Base-by-base conservation (phyloP, 495 filamentous ascomycete species). In the Tuber magnatum region DNA sequence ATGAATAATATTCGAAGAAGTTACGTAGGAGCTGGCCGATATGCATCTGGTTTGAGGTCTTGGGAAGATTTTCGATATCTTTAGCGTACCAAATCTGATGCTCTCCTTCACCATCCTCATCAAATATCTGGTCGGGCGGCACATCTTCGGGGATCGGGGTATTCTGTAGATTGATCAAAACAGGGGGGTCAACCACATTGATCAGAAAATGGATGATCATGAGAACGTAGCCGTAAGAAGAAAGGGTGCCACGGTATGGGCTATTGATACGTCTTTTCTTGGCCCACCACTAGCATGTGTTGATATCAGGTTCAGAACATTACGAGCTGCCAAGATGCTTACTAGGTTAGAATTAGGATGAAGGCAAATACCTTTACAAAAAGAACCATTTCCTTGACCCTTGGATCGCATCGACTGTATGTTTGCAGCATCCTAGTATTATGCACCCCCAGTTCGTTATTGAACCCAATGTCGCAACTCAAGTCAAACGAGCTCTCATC, bases 161-260 rank as follows among this genome's bases (percentile, higher is more conserved):
- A n/a, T 85, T 80, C 82, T 95, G 93, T 14, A 96, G 86, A 81
- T 96, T 96, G 0, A 90, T 91, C 68, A 90, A 87, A n/a, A 96
- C 89, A 51, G 92, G 91, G 6, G 93, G 93, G 46, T 87, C 83
- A 22, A 88, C 91, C 72, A 95, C 81, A 79, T 96, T 94, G 76
- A 93, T 86, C 43, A 96, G 89, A 78, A 93, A 95, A 81, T 96
- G 93, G n/a, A 96, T 84, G n/a, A 92, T 90, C 92, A 96, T 94
- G 10, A 96, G 85, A n/a, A 93, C 92, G 83, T 93, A 96, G 69
- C 93, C 93, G 82, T 96, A 96, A 73, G 91, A 92, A 79, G 90
- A 92, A 46, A 96, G 86, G 0, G 92, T 94, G 71, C 93, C 93
- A 61, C 88, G 88, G 81, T 93, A 95, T n/a, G 91, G 88, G 72